phyloP scores from a whole-genome alignment of 345 rosid genomes.

The Eucalyptus leucophloia region DNA sequence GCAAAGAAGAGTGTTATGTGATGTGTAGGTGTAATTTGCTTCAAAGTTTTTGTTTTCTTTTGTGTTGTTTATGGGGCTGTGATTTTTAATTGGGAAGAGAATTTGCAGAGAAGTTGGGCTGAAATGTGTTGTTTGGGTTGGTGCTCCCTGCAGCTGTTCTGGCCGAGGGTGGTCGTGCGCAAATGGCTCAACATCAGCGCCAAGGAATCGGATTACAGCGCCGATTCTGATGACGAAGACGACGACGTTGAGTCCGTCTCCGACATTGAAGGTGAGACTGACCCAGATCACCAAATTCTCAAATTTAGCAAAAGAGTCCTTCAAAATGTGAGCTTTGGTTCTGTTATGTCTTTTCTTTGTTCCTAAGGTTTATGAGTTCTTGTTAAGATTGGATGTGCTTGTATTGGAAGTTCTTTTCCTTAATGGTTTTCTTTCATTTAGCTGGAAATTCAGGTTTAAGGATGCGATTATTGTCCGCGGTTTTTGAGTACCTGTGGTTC shows the following conservation, averaged over 20 bases:
- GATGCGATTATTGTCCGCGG: not conserved
- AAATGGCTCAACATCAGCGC: slow-evolving; percentile 69
- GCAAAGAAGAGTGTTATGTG: not conserved
- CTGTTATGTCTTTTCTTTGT: not conserved
- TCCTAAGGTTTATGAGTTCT: not conserved
- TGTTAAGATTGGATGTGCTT: not conserved
- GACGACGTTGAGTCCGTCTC: slow-evolving; percentile 19
- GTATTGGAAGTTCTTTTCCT: not conserved
- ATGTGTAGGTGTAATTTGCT: not conserved
- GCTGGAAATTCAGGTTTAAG: not conserved
- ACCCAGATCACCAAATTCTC: not conserved
- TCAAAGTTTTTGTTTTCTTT: not conserved
- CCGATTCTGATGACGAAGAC: slow-evolving; percentile 53
- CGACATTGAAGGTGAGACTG: slow-evolving; percentile 31
- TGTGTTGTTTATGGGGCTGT: not conserved
- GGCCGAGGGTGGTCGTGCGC: slow-evolving; percentile 72
- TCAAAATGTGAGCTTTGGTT: not conserved
- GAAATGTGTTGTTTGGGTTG: slow-evolving; percentile 75
- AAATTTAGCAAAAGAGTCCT: not conserved
- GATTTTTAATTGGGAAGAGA: not conserved
- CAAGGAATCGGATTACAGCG: slow-evolving; percentile 64
- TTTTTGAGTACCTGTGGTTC: not conserved
- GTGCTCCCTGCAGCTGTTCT: slow-evolving; percentile 72
- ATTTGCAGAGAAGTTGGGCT: slow-evolving; percentile 63
- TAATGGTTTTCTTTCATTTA: not conserved